phyloP scores from a whole-genome alignment of 768 basidiomycete species.

The Panellus pusillus region DNA sequence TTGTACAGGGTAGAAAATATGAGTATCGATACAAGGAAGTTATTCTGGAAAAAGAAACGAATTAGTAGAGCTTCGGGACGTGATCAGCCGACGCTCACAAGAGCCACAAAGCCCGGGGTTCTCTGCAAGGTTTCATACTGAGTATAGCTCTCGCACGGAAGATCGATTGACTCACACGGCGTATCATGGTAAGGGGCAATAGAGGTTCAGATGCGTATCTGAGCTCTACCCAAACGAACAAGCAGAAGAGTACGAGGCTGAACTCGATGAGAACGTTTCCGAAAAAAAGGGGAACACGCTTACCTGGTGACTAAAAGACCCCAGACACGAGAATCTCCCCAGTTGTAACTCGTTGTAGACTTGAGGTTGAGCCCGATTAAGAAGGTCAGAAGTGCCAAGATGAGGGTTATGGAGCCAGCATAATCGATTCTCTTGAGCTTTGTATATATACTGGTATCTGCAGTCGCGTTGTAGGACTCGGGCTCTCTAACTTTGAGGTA shows the following conservation, averaged over 20 bases:
- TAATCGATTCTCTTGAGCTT: slow-evolving; percentile 62
- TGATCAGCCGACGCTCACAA: background rate
- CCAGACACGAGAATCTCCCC: slow-evolving; percentile 52
- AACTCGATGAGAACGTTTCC: slow-evolving; percentile 51
- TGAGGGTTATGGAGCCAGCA: slow-evolving; percentile 57
- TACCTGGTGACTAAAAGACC: slow-evolving; percentile 39
- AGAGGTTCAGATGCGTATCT: slow-evolving; percentile 58
- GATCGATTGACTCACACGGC: no score
- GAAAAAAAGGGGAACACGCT: slow-evolving; percentile 20
- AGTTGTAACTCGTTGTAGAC: slow-evolving; percentile 3
- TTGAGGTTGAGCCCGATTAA: slow-evolving; percentile 19
- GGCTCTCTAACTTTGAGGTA: slow-evolving; percentile 11
- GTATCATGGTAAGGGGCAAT: slow-evolving; percentile 48
- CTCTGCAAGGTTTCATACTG: slow-evolving; percentile 32
- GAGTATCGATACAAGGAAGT: slow-evolving; percentile 9
- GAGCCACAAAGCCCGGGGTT: slow-evolving; percentile 46
- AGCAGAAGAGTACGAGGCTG: slow-evolving; percentile 39
- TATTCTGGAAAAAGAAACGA: slow-evolving; percentile 1
- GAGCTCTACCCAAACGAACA: slow-evolving; percentile 61
- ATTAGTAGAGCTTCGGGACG: background rate
- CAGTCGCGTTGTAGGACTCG: background rate
- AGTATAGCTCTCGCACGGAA: no score
- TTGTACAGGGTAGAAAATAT: slow-evolving; percentile 52
- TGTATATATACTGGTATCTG: background rate
- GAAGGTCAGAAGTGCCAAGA: slow-evolving; percentile 45